phyloP scores from a whole-genome alignment of 129 eudicot species.

The Pseudognaphalium luteoalbum region DNA sequence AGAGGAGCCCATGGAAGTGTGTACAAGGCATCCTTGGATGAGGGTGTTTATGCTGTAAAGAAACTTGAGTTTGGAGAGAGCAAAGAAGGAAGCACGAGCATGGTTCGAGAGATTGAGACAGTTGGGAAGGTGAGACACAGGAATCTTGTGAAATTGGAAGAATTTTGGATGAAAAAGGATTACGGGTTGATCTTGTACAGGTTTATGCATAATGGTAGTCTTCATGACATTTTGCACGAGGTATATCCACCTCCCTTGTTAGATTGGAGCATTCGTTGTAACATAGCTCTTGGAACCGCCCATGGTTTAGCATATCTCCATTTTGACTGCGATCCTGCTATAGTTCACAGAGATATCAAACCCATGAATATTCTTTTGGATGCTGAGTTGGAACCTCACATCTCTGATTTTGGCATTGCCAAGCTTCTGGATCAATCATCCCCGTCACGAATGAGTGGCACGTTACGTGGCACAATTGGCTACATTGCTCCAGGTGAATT shows the following conservation, averaged over 20 bases:
- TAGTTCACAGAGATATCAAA: slow-evolving; percentile 81
- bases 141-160: slow-evolving; percentile 68
- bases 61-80: slow-evolving; percentile 53
- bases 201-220: slow-evolving; percentile 85
- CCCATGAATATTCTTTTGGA: slow-evolving; percentile 85
- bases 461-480: slow-evolving; percentile 69
- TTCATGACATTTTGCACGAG: slow-evolving; percentile 70
- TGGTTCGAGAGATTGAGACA: slow-evolving; percentile 84
- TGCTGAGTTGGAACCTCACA: slow-evolving; percentile 79
- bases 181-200: slow-evolving; percentile 65
- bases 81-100: slow-evolving; percentile 58
- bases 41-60: slow-evolving; percentile 63
- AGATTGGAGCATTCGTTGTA: slow-evolving; percentile 64
- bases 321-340: slow-evolving; percentile 76
- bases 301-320: slow-evolving; percentile 84
- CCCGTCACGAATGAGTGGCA: slow-evolving; percentile 33
- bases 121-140: slow-evolving; percentile 84
- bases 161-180: slow-evolving; percentile 66
- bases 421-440: slow-evolving; percentile 80
- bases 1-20: slow-evolving; percentile 90
- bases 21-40: slow-evolving; percentile 60
- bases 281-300: slow-evolving; percentile 77
- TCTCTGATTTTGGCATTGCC: slow-evolving; percentile 93
- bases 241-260: slow-evolving; percentile 44
- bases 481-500: slow-evolving; percentile 87